Conservation (phyloP, 495 filamentous ascomycete genomes). For the Aspergillus indologenus region DNA sequence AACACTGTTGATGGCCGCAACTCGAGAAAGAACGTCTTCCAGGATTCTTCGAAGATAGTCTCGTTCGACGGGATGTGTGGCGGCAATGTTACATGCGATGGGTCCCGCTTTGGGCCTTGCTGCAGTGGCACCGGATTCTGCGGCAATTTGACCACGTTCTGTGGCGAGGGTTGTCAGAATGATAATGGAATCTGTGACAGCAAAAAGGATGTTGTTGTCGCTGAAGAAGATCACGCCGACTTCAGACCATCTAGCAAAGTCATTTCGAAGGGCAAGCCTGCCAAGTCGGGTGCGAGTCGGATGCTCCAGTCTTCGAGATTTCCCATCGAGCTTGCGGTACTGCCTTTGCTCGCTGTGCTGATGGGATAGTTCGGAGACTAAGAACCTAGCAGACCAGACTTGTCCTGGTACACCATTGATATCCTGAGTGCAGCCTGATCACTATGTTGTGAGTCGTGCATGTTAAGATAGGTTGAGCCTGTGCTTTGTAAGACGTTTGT, state of each 20-base stretch:
- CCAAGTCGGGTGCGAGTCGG: slow-evolving; percentile 16
- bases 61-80: slow-evolving; percentile 55
- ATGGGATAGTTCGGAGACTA: not conserved
- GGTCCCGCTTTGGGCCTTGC: slow-evolving; percentile 41
- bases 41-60: slow-evolving; percentile 32
- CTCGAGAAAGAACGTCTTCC: slow-evolving; percentile 30
- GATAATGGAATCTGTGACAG: slow-evolving; percentile 47
- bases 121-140: slow-evolving; percentile 44
- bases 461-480: not conserved
- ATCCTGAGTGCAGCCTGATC: not conserved
- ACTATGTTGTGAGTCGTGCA: not conserved
- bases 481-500: not conserved
- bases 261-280: slow-evolving; percentile 10
- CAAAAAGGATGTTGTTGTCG: not conserved
- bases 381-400: not conserved
- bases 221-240: not conserved
- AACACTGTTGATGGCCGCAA: slow-evolving; percentile 15
- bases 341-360: slow-evolving; percentile 12
- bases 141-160: slow-evolving; percentile 49
- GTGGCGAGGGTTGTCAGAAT: slow-evolving; percentile 48
- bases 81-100: slow-evolving; percentile 45
- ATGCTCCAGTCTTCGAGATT: not conserved
- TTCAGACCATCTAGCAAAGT: slow-evolving; percentile 1
- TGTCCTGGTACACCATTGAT: not conserved
- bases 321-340: slow-evolving; percentile 4